phyloP scores from a whole-genome alignment of 2,329 filamentous ascomycete genomes.

The Aureobasidium sp. region DNA sequence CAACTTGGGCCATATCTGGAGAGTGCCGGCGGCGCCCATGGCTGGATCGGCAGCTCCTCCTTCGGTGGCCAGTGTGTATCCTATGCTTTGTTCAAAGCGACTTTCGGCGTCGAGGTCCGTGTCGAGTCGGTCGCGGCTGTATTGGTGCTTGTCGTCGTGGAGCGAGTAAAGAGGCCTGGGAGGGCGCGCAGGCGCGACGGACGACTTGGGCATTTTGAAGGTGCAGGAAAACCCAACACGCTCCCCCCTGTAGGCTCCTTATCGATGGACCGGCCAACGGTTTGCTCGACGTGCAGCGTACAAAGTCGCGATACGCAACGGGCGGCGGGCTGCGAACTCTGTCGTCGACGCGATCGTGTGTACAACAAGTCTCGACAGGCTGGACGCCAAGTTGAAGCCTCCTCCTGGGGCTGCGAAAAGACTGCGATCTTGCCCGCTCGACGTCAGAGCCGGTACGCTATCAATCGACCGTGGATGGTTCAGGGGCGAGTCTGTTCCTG shows the following conservation, averaged over 20 bases:
- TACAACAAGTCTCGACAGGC: background rate
- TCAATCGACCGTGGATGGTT: background rate
- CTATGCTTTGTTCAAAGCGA: conserved; percentile 11
- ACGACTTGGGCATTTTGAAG: conserved; percentile 4
- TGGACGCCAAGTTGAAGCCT: conserved; percentile 6
- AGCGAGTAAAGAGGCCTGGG: background rate
- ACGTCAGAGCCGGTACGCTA: conserved; percentile 15
- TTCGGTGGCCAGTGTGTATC: conserved; percentile 14
- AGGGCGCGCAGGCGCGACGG: background rate
- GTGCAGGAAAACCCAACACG: background rate
- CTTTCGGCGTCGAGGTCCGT: background rate
- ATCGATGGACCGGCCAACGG: conserved; percentile 12
- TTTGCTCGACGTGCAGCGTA: background rate
- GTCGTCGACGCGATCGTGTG: conserved; percentile 1
- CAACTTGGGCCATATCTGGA: conserved; percentile 17
- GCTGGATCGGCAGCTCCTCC: background rate
- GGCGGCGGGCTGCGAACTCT: background rate
- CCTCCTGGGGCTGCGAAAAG: background rate
- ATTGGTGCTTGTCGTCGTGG: background rate
- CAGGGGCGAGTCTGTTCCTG: conserved; percentile 2
- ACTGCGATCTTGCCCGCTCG: background rate
- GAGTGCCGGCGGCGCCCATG: conserved; percentile 11
- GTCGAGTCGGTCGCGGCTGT: background rate
- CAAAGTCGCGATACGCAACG: conserved; percentile 3
- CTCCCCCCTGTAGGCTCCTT: conserved; percentile 6